These are phyloP conservation scores for Sugiyamaella boreocaroliniensis DNA, from an alignment of 805 yeast species.

Conservation along the genomic window DNA sequence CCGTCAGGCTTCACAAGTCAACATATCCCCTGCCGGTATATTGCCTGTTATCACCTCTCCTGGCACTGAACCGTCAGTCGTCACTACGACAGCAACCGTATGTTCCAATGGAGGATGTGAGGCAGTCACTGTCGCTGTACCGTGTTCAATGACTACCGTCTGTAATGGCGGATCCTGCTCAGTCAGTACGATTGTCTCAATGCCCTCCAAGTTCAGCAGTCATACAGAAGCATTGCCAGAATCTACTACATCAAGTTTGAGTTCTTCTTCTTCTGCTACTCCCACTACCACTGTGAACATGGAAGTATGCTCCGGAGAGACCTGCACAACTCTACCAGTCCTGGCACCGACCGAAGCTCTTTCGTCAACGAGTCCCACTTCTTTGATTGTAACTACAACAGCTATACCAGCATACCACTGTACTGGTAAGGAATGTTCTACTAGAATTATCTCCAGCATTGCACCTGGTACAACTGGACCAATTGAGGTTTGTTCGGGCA, in stretches of 20 bases:
- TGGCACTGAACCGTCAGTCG: neutral
- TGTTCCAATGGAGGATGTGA: neutral
- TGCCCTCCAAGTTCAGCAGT: too few species aligned
- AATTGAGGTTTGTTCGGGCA: neutral
- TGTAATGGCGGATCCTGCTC: neutral
- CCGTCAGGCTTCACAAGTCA: too few species aligned
- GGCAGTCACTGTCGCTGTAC: neutral
- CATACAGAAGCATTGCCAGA: too few species aligned
- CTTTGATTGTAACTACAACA: neutral
- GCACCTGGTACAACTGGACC: slow-evolving; percentile 5
- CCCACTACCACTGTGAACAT: slow-evolving; percentile 3
- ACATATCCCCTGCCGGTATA: too few species aligned
- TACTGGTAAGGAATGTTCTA: neutral
- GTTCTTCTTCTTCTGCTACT: neutral
- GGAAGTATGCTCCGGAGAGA: slow-evolving; percentile 6
- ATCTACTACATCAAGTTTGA: too few species aligned
- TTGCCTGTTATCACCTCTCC: too few species aligned
- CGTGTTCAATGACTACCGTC: neutral
- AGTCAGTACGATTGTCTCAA: too few species aligned
- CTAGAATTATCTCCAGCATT: neutral
- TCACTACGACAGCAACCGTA: neutral
- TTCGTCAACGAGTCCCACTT: neutral
- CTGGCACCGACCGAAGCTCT: neutral
- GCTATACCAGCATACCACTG: neutral
- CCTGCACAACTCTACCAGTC: neutral